Conservation (phyloP, 2,329 filamentous ascomycete genomes). For the Neofusicoccum umdonicola region DNA sequence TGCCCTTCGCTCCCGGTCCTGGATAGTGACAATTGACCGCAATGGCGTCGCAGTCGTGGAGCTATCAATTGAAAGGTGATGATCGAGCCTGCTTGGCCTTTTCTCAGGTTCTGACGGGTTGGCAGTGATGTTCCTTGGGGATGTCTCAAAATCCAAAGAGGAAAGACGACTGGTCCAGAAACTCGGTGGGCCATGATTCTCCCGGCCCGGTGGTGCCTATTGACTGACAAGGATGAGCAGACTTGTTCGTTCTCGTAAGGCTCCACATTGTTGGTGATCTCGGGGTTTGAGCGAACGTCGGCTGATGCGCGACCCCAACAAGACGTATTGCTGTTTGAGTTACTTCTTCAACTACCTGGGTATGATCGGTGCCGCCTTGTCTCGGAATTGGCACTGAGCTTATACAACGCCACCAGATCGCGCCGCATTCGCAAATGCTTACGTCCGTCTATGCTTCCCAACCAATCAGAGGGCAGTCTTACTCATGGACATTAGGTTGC, state of each 20-base stretch:
- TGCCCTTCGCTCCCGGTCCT: not conserved
- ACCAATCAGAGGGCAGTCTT: not conserved
- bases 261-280: not conserved
- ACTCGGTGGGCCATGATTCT: conserved; percentile 21
- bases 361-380: not conserved
- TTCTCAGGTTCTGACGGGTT: not conserved
- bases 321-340: conserved; percentile 31
- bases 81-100: not conserved
- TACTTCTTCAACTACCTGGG: conserved; percentile 35
- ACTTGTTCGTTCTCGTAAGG: conserved; percentile 29
- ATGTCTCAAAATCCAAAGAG: conserved; percentile 21
- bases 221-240: conserved; percentile 13
- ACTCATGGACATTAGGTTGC: conserved; percentile 22
- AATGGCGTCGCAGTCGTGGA: not conserved
- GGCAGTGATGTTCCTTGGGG: not conserved
- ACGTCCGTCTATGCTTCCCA: conserved; percentile 20
- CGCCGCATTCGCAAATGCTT: conserved; percentile 31
- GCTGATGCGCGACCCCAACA: not conserved
- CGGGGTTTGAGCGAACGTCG: not conserved
- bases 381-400: not conserved
- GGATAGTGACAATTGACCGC: not conserved
- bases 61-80: not conserved
- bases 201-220: not conserved
- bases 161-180: conserved; percentile 29
- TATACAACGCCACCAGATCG: conserved; percentile 21